Conservation (phyloP, 2,329 filamentous ascomycete genomes). For the Fusarium piperis region DNA sequence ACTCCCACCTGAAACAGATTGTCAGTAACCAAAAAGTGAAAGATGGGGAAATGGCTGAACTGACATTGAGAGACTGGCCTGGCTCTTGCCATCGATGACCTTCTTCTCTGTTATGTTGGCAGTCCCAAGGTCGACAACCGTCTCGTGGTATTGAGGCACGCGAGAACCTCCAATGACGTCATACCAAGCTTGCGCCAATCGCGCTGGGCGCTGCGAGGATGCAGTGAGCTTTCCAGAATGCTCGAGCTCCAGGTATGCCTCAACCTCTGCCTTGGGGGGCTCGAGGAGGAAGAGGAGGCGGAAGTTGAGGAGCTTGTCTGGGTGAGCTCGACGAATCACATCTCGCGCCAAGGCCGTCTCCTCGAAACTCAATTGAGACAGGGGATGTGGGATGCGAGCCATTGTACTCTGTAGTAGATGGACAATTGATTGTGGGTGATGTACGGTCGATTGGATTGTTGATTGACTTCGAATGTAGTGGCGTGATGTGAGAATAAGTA, state of each 20-base stretch:
- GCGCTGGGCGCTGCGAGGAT: constrained; percentile 42
- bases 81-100: constrained; percentile 41
- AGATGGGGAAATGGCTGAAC: neutral
- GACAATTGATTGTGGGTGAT: neutral
- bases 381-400: constrained; percentile 41
- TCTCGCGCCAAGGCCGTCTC: constrained; percentile 50
- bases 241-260: constrained; percentile 56
- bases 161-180: constrained; percentile 44
- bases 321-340: constrained; percentile 43
- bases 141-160: constrained; percentile 47
- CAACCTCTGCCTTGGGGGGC: constrained; percentile 58
- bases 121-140: constrained; percentile 46
- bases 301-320: constrained; percentile 52
- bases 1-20: constrained; percentile 41
- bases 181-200: constrained; percentile 55
- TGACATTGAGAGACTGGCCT: constrained; percentile 45
- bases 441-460: neutral
- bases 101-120: constrained; percentile 38
- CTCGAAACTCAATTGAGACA: constrained; percentile 42
- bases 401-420: neutral
- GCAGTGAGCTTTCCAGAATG: constrained; percentile 47
- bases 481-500: neutral
- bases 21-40: neutral
- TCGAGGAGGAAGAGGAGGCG: constrained; percentile 61
- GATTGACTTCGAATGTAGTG: neutral